phyloP scores from a whole-genome alignment of 495 filamentous ascomycete species.

The Xylaria venustula region DNA sequence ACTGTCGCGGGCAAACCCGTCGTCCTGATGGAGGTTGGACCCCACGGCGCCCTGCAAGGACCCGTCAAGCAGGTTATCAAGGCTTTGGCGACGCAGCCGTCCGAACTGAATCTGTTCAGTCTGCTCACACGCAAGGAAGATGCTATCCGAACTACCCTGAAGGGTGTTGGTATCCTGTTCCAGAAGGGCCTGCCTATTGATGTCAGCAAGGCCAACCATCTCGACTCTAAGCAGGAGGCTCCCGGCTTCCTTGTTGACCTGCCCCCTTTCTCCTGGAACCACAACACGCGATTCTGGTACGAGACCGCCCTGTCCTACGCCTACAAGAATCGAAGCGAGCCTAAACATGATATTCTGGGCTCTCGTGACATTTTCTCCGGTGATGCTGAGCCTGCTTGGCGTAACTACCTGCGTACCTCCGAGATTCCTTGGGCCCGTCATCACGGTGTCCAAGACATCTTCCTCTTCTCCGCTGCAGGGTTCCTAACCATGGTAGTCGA shows the following conservation, averaged over 20 bases:
- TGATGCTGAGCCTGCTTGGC: constrained; percentile 39
- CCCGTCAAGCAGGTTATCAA: constrained; percentile 49
- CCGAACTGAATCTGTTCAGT: constrained; percentile 17
- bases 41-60: constrained; percentile 53
- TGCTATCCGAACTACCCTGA: constrained; percentile 28
- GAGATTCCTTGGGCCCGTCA: constrained; percentile 47
- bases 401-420: constrained; percentile 33
- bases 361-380: constrained; percentile 29
- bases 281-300: constrained; percentile 39
- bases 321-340: constrained; percentile 39
- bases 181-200: constrained; percentile 39
- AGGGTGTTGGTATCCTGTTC: constrained; percentile 30
- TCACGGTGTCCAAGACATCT: constrained; percentile 36
- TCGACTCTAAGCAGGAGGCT: constrained; percentile 16
- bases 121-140: constrained; percentile 31
- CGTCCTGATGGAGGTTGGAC: constrained; percentile 53
- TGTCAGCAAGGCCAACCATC: constrained; percentile 35
- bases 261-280: constrained; percentile 41
- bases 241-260: constrained; percentile 27
- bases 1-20: constrained; percentile 15
- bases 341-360: constrained; percentile 48
- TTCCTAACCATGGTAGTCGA: constrained; percentile 50
- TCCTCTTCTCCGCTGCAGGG: constrained; percentile 47
- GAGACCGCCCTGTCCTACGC: constrained; percentile 37
- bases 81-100: constrained; percentile 5